Base-by-base conservation (phyloP, 345 rosid genomes). In the Populus deltoides region DNA sequence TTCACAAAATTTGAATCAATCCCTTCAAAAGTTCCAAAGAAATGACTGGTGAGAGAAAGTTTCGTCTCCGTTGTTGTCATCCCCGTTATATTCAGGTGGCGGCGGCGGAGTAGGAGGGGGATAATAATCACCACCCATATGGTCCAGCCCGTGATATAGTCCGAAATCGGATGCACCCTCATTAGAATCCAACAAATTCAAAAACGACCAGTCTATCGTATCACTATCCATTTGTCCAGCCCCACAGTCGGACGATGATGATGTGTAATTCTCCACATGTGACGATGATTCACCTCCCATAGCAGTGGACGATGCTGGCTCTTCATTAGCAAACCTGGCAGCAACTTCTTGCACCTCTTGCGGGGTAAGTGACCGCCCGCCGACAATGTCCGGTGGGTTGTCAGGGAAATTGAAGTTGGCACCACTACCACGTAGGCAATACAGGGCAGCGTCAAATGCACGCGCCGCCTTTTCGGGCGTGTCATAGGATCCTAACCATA, bases 371-470 rank as follows among this genome's bases (percentile, higher is more conserved):
- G 90, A 83, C 33, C 75, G 55, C 8, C 90, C 88, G 0, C 88
- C 89, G 0, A 70, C 71, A 20, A 91, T 87, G 2, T 84, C 86
- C 25, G 92, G 97, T 0, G 90, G 92, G 39, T 81, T 87, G 0
- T 85, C 81, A 0, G 97, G 98, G 78, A 94, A 94, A 27, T 94
- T 94, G 82, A 94, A 86, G 15, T 79, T 89, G 0, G 98, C 97
- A 2, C 62, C 78, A 0, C 80, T 72, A 15, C 98, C 98, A 1
- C 98, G 93, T 0, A 94, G 72, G 27, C 97, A 92, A 62, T 78
- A 92, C 22, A 86, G 78, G 8, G 97, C 98, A 0, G 97, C 98
- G 39, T 94, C 98, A 62, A 94, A 94, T 8, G 98, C 98, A 83
- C 94, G 91, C 9, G 98, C 98, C 0, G 98, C 98, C 76, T 94